A percentile compares a stretch with the other conserved stretches of the same genome.
These are phyloP conservation scores for Naganishia friedmannii DNA, from an alignment of 768 basidiomycete species.

Conservation along the genomic window DNA sequence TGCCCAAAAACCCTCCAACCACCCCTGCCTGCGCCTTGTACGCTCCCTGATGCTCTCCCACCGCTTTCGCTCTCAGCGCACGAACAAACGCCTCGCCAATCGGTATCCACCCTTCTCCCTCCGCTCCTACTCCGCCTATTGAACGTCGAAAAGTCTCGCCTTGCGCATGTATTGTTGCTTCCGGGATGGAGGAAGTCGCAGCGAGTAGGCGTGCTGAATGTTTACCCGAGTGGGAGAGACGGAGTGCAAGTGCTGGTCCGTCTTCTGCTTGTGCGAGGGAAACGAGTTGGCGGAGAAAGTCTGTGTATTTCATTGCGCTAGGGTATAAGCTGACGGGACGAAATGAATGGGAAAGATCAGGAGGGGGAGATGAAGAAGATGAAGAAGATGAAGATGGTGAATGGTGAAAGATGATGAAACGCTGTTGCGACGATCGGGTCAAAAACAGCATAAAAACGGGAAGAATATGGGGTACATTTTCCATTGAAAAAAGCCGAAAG, in stretches of 20 bases:
- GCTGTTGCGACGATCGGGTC: no score
- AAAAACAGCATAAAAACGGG: no score
- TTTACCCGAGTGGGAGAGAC: slow-evolving; percentile 9
- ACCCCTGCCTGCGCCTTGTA: slow-evolving; percentile 7
- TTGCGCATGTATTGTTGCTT: background rate
- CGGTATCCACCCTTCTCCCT: background rate
- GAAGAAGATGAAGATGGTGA: no score
- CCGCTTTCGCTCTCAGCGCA: background rate
- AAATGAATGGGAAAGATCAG: background rate
- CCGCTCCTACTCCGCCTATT: background rate
- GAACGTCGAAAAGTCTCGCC: background rate
- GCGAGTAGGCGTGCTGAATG: slow-evolving; percentile 4
- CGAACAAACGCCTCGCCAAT: background rate
- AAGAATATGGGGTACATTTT: no score
- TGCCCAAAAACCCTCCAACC: slow-evolving; percentile 10
- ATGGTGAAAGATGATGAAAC: no score
- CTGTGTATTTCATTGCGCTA: slow-evolving; percentile 14
- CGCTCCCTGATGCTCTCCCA: background rate
- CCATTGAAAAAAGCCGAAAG: no score
- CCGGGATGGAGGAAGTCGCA: slow-evolving; percentile 6
- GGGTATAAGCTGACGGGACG: background rate
- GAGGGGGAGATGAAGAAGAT: background rate
- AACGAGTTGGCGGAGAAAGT: slow-evolving; percentile 15
- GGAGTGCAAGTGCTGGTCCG: slow-evolving; percentile 14
- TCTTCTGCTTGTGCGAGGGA: slow-evolving; percentile 11